Evolutionary conservation across 164 flowering plant genomes (phyloP).

Genomic region (Chimonanthus praecox): DNA sequence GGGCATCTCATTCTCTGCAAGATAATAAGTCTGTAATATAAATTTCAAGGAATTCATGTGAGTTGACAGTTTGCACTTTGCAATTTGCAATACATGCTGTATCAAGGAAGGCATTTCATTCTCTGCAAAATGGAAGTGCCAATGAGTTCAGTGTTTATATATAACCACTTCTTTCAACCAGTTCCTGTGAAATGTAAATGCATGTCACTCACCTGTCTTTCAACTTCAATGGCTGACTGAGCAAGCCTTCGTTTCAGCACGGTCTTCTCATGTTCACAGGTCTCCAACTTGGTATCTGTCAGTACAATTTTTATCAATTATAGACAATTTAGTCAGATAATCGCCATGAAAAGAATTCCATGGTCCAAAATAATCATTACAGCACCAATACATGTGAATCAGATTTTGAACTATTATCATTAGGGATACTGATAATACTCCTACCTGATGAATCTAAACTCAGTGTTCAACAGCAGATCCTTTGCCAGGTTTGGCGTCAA

Average conservation of each 20-base stretch:
- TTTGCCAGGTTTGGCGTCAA: background rate
- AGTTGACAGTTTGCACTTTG: background rate
- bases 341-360: background rate
- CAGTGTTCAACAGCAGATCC: background rate
- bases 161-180: no score
- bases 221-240: slow-evolving; percentile 78
- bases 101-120: slow-evolving; percentile 75
- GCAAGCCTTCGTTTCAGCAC: slow-evolving; percentile 63
- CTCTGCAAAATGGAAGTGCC: slow-evolving; percentile 42
- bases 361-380: no score
- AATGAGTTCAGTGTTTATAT: background rate
- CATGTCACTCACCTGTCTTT: slow-evolving; percentile 57
- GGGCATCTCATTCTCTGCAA: no score
- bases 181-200: background rate
- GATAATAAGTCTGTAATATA: no score
- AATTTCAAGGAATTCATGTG: no score
- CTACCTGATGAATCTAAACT: no score
- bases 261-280: slow-evolving; percentile 60
- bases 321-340: background rate
- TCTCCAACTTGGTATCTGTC: slow-evolving; percentile 52
- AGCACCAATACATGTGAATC: no score
- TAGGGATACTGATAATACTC: no score
- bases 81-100: background rate
- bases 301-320: background rate
- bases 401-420: no score